Evolutionary conservation across 441 rosid species (phyloP).

Genomic region (Manihot esculenta): DNA sequence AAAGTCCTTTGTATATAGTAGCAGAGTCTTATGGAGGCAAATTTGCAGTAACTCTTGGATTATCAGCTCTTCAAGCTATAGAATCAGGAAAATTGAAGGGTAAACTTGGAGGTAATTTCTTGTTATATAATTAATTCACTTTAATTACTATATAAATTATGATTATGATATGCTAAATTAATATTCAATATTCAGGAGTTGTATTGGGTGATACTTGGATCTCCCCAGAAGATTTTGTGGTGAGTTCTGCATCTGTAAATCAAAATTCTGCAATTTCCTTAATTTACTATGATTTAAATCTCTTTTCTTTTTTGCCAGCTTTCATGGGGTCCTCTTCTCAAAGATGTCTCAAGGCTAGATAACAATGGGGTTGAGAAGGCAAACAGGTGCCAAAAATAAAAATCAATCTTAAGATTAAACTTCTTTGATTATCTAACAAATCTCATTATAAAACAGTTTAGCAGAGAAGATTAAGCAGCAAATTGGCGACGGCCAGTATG

Average conservation of each 20-base stretch:
- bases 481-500: constrained; percentile 42
- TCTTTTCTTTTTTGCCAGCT: constrained; percentile 45
- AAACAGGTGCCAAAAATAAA: constrained; percentile 63
- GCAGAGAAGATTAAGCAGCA: constrained; percentile 62
- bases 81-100: constrained; percentile 55
- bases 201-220: constrained; percentile 85
- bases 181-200: constrained; percentile 45
- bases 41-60: constrained; percentile 71
- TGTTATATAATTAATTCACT: too few species aligned
- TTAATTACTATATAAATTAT: too few species aligned
- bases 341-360: constrained; percentile 65
- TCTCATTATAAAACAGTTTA: constrained; percentile 34
- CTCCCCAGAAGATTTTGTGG: constrained; percentile 94
- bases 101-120: constrained; percentile 62
- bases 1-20: constrained; percentile 65
- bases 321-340: constrained; percentile 90
- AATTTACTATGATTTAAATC: constrained; percentile 9
- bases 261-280: not conserved
- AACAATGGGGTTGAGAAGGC: constrained; percentile 47
- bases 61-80: constrained; percentile 56
- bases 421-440: too few species aligned
- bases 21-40: constrained; percentile 96
- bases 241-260: constrained; percentile 23
- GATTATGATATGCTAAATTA: not conserved
- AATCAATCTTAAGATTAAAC: too few species aligned